Evolutionary conservation across 1,284 basidiomycete species (phyloP).

Genomic region (Ustilago hordei): DNA sequence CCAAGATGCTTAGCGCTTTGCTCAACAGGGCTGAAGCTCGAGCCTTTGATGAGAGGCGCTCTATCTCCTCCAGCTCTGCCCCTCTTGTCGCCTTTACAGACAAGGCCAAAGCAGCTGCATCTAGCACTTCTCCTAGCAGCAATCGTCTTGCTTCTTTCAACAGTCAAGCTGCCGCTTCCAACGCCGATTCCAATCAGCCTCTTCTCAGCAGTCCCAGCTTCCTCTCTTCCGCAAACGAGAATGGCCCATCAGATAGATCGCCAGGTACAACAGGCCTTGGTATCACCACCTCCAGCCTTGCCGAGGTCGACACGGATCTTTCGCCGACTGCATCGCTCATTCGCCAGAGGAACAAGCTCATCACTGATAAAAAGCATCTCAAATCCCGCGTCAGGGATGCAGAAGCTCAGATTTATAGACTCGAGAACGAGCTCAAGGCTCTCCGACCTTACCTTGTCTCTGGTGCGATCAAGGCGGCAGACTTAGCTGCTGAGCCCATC

Average conservation of each 20-base stretch:
- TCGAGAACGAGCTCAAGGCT: slow-evolving; percentile 64
- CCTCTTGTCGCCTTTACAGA: slow-evolving; percentile 37
- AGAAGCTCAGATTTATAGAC: slow-evolving; percentile 64
- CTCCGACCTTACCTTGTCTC: slow-evolving; percentile 64
- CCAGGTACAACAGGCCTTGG: slow-evolving; percentile 37
- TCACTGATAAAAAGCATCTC: slow-evolving; percentile 66
- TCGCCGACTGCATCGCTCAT: slow-evolving; percentile 54
- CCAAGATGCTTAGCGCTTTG: slow-evolving; percentile 64
- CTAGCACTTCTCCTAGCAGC: slow-evolving; percentile 23
- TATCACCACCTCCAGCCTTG: slow-evolving; percentile 36
- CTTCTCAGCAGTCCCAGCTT: slow-evolving; percentile 42
- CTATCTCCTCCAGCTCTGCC: slow-evolving; percentile 17
- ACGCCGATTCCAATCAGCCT: slow-evolving; percentile 20
- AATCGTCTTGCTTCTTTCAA: slow-evolving; percentile 36
- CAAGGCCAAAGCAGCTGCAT: slow-evolving; percentile 31
- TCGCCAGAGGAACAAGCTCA: slow-evolving; percentile 65
- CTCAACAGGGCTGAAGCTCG: slow-evolving; percentile 58
- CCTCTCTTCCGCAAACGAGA: slow-evolving; percentile 24
- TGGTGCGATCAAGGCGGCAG: slow-evolving; percentile 42
- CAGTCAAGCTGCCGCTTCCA: slow-evolving; percentile 14
- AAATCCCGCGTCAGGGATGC: slow-evolving; percentile 63
- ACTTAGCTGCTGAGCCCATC: slow-evolving; percentile 18
- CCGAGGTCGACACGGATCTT: slow-evolving; percentile 36
- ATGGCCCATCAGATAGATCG: slow-evolving; percentile 5
- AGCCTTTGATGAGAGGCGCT: slow-evolving; percentile 46